These are phyloP conservation scores for Flaveria brownii DNA, from an alignment of 129 eudicot genomes.

Conservation along the genomic window DNA sequence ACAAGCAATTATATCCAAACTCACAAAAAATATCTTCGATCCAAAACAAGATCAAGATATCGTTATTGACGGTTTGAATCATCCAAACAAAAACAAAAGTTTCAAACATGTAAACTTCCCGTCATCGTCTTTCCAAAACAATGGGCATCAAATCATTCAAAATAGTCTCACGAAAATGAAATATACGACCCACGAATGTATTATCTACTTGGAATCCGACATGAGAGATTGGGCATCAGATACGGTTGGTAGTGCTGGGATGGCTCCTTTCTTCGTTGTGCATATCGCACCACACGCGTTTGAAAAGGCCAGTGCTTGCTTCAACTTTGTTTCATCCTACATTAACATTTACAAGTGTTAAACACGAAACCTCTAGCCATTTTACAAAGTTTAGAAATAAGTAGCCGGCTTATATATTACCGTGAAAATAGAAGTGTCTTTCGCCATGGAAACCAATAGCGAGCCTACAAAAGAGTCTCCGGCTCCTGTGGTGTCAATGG, in stretches of 20 bases:
- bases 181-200: not conserved
- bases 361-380: not conserved
- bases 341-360: not conserved
- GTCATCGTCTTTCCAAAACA: conserved; percentile 10
- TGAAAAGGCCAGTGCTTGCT: conserved; percentile 50
- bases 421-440: conserved; percentile 50
- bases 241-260: conserved; percentile 61
- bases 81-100: conserved; percentile 11
- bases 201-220: conserved; percentile 31
- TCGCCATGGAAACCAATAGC: conserved; percentile 48
- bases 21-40: conserved; percentile 13
- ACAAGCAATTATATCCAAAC: conserved; percentile 7
- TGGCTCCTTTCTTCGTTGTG: conserved; percentile 71
- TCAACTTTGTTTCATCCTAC: conserved; percentile 60
- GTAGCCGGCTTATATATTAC: conserved; percentile 15
- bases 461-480: conserved; percentile 81
- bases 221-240: conserved; percentile 55
- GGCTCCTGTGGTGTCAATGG: conserved; percentile 83
- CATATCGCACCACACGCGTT: conserved; percentile 74
- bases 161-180: conserved; percentile 2
- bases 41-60: conserved; percentile 14
- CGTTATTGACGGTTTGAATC: conserved; percentile 23
- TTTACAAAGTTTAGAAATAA: not conserved
- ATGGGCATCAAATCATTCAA: not conserved
- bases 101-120: conserved; percentile 8